Evolutionary conservation across 306 rosid genomes (phyloP).

Genomic region (Potentilla sterilis): DNA sequence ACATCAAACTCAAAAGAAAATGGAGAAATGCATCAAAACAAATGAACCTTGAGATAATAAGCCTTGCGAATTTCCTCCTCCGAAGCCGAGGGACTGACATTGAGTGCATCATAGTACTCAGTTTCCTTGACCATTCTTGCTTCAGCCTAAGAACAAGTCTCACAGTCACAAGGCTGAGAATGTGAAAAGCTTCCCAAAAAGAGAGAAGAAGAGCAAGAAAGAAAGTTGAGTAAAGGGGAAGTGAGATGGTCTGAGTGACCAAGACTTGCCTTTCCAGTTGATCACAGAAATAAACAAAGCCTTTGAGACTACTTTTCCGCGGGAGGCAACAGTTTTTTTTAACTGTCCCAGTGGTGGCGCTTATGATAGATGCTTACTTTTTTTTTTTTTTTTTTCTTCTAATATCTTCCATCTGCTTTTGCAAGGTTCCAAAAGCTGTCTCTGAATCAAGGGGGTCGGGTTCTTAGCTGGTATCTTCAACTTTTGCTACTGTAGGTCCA

Average conservation of each 20-base stretch:
- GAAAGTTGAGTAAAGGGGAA: background rate
- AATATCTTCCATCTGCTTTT: background rate
- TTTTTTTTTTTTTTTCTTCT: background rate
- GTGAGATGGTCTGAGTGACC: background rate
- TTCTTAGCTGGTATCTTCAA: background rate
- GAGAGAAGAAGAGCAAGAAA: constrained; percentile 4
- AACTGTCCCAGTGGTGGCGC: constrained; percentile 35
- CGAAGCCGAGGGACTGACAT: constrained; percentile 62
- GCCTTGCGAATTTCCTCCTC: constrained; percentile 88
- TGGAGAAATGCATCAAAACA: background rate
- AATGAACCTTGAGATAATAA: constrained; percentile 72
- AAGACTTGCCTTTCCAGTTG: constrained; percentile 60
- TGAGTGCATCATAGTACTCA: constrained; percentile 79
- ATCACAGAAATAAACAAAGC: constrained; percentile 39
- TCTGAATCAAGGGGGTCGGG: constrained; percentile 21
- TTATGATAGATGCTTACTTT: constrained; percentile 6
- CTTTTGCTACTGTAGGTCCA: background rate
- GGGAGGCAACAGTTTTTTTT: constrained; percentile 59
- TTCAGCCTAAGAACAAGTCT: background rate
- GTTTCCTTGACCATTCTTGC: constrained; percentile 66
- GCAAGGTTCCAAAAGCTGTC: constrained; percentile 16
- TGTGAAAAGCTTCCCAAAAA: constrained; percentile 7
- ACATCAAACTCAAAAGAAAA: background rate
- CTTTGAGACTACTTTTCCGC: constrained; percentile 52
- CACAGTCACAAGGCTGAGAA: constrained; percentile 9